A percentile compares a stretch with the other conserved stretches of the same genome.
These are phyloP conservation scores for Paramecium bursaria DNA, from an alignment of 73 alveolate species.

Conservation along the genomic window DNA sequence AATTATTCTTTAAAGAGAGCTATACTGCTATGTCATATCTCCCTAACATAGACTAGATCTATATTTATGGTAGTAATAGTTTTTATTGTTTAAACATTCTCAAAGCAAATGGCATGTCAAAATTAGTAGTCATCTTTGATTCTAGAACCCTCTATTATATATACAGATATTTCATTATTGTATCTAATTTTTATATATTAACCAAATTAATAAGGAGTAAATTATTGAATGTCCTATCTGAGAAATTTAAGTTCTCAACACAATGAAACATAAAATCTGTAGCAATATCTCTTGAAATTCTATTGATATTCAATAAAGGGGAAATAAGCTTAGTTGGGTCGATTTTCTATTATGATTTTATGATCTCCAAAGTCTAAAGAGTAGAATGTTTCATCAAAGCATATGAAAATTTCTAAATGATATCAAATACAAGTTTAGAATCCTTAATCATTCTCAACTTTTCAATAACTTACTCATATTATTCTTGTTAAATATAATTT, in stretches of 20 bases:
- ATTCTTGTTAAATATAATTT: slow-evolving; percentile 6
- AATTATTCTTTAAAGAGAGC: slow-evolving; percentile 8
- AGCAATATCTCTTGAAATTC: slow-evolving; percentile 13
- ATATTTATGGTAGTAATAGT: slow-evolving; percentile 18
- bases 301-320: not conserved
- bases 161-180: not conserved
- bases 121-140: not conserved
- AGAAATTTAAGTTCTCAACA: not conserved
- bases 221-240: slow-evolving; percentile 40
- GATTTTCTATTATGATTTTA: not conserved
- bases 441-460: slow-evolving; percentile 1
- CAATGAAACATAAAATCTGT: slow-evolving; percentile 29
- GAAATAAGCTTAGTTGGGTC: slow-evolving; percentile 4
- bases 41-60: slow-evolving; percentile 10
- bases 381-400: slow-evolving; percentile 25
- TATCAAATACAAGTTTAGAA: not conserved
- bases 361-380: slow-evolving; percentile 1
- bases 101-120: slow-evolving; percentile 32
- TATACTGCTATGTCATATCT: slow-evolving; percentile 12
- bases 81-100: not conserved
- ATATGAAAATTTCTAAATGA: slow-evolving; percentile 45
- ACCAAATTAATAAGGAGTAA: not conserved
- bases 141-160: slow-evolving; percentile 1
- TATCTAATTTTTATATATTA: not conserved
- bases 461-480: slow-evolving; percentile 2